Evolutionary conservation across 1,284 basidiomycete genomes (phyloP).

Genomic region (Tilletia setariae): DNA sequence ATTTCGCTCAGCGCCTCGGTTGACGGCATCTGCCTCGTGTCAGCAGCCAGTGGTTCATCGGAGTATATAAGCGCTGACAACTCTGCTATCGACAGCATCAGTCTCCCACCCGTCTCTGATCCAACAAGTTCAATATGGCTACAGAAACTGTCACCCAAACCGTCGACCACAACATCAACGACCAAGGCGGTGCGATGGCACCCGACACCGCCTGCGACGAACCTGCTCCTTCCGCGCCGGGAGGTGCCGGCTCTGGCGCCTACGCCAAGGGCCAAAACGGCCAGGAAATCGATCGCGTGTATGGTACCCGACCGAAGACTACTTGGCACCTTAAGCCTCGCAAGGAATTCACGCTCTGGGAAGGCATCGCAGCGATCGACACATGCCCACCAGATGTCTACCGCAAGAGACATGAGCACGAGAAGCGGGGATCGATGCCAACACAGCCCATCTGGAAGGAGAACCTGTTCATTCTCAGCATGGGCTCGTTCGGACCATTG

Average conservation of each 20-base stretch:
- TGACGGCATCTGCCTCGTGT: too few relatives aligned
- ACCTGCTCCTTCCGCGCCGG: slow-evolving; percentile 39
- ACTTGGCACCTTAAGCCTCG: slow-evolving; percentile 42
- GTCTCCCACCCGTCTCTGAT: too few relatives aligned
- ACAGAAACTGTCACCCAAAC: too few relatives aligned
- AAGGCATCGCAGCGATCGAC: slow-evolving; percentile 41
- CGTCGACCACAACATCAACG: too few relatives aligned
- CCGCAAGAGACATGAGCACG: slow-evolving; percentile 27
- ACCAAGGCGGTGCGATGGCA: slow-evolving; percentile 33
- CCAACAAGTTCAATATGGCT: too few relatives aligned
- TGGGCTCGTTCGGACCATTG: slow-evolving; percentile 31
- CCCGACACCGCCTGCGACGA: slow-evolving; percentile 46
- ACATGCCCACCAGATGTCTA: slow-evolving; percentile 37
- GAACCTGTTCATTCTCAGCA: slow-evolving; percentile 40
- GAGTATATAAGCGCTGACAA: too few relatives aligned
- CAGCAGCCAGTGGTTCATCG: too few relatives aligned
- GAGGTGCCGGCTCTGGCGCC: slow-evolving; percentile 40
- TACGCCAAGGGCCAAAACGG: slow-evolving; percentile 38
- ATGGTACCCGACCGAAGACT: slow-evolving; percentile 47
- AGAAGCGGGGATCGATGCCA: slow-evolving; percentile 41
- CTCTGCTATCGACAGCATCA: too few relatives aligned
- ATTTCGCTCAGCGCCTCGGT: too few relatives aligned
- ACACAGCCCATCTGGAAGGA: slow-evolving; percentile 38
- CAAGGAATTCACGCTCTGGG: slow-evolving; percentile 37
- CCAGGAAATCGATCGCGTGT: slow-evolving; percentile 43